Conservation (phyloP, 2,329 filamentous ascomycete genomes). For the Claviceps africana region DNA sequence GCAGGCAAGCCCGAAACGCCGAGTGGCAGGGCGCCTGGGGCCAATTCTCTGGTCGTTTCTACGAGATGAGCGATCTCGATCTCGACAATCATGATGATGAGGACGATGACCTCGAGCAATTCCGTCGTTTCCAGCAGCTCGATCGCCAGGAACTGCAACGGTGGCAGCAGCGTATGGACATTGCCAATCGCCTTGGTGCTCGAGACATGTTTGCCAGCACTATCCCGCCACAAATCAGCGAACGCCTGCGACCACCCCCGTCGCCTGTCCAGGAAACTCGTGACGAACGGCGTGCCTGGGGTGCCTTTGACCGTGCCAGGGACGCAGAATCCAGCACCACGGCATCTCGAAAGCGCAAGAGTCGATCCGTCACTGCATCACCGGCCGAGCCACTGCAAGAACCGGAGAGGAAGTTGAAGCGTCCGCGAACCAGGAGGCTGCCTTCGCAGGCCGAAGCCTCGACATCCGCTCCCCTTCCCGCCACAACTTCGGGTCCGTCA, state of each 20-base stretch:
- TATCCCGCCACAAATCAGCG: constrained; percentile 42
- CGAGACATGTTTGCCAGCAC: constrained; percentile 55
- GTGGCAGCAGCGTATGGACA: constrained; percentile 73
- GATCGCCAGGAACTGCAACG: constrained; percentile 49
- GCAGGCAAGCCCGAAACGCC: constrained; percentile 53
- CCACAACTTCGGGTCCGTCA: constrained; percentile 17
- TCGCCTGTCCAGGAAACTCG: constrained; percentile 51
- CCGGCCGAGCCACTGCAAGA: constrained; percentile 54
- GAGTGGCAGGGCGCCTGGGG: constrained; percentile 86
- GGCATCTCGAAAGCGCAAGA: constrained; percentile 56
- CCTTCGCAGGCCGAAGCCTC: constrained; percentile 33
- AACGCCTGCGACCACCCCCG: constrained; percentile 44
- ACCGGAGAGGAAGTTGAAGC: constrained; percentile 72
- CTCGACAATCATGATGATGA: constrained; percentile 33
- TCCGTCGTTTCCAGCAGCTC: constrained; percentile 37
- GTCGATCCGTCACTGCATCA: constrained; percentile 54
- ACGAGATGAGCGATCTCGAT: constrained; percentile 37
- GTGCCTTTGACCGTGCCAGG: constrained; percentile 73
- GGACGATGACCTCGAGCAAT: constrained; percentile 57
- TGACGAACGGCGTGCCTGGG: constrained; percentile 78
- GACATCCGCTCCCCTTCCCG: constrained; percentile 24
- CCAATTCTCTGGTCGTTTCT: constrained; percentile 45
- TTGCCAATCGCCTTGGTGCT: constrained; percentile 68
- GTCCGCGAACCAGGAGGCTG: constrained; percentile 64
- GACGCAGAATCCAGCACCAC: constrained; percentile 45